Base-by-base conservation (phyloP, 2,329 filamentous ascomycete species). In the Bisporella sp. region DNA sequence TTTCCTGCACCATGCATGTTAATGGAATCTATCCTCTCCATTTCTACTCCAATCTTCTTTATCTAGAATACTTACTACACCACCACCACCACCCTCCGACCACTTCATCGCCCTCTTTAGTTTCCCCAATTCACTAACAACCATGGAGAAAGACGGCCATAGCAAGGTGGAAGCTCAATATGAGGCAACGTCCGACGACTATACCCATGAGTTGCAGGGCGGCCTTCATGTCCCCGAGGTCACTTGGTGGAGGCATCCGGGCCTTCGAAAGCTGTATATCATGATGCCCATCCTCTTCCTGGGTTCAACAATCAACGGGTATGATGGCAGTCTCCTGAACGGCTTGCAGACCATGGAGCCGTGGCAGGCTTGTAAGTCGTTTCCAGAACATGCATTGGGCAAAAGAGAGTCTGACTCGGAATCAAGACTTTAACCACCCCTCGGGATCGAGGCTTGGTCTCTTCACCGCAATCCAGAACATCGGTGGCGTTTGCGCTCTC, bases 401-500 rank as follows among this genome's bases (percentile, higher is more conserved):
- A 21, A 21, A 21, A 21, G 21, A 21, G 21, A 2, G 21, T 21
- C 41, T 48, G 28, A 47, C 40, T 28, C 21, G 29, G 21, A 45
- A 8, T 28, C 9, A 39, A 57, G 44, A 57, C 31, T 64, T 63
- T 45, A 43, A 59, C 56, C 28, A 54, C 41, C 53, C 64, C 31
- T 46, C 39, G 21, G 59, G 65, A 9, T 58, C 67, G 1, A 59
- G 62, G 29, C 64, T 72, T n/a, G 70, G 71, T 46, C 62, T 73
- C 33, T 60, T 72, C 32, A 64, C 66, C 33, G 67, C 66, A 32
- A 72, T 73, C 57, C 69, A 71, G 63, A 68, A 67, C 29, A 64
- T 74, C 39, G 73, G 72, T 51, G 69, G 68, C 11, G 60, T 75
- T 30, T 64, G 64, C 9, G 70, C 71, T 41, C 64, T 74, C n/a